phyloP scores from a whole-genome alignment of 345 rosid species.

The Salix caprea region DNA sequence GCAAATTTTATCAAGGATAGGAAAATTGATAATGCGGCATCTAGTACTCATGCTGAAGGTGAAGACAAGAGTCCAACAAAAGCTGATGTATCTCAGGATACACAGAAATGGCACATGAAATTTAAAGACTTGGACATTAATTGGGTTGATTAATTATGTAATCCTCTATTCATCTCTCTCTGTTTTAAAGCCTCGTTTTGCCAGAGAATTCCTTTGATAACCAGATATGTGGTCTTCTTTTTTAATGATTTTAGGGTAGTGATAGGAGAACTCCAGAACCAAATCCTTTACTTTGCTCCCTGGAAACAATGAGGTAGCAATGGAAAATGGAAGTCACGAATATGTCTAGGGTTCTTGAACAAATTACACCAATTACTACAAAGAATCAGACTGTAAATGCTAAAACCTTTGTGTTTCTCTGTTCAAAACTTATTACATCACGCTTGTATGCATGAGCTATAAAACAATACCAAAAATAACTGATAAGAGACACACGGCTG shows the following conservation, averaged over 20 bases:
- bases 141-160: conserved; percentile 58
- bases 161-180: neutral
- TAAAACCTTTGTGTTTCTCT: neutral
- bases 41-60: conserved; percentile 21
- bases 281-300: neutral
- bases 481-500: too few relatives aligned
- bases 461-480: too few relatives aligned
- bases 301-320: neutral
- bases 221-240: neutral
- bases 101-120: conserved; percentile 66
- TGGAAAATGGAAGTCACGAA: neutral
- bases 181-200: too few relatives aligned
- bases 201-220: neutral
- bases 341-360: neutral
- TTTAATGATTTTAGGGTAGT: neutral
- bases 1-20: conserved; percentile 38
- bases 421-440: neutral
- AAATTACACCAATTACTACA: neutral
- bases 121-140: conserved; percentile 66
- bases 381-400: neutral
- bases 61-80: conserved; percentile 35
- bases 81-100: conserved; percentile 58
- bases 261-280: neutral
- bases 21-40: conserved; percentile 28
- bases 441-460: neutral